Evolutionary conservation across 2,329 filamentous ascomycete genomes (phyloP).

Genomic region (Hansfordia pulvinata): DNA sequence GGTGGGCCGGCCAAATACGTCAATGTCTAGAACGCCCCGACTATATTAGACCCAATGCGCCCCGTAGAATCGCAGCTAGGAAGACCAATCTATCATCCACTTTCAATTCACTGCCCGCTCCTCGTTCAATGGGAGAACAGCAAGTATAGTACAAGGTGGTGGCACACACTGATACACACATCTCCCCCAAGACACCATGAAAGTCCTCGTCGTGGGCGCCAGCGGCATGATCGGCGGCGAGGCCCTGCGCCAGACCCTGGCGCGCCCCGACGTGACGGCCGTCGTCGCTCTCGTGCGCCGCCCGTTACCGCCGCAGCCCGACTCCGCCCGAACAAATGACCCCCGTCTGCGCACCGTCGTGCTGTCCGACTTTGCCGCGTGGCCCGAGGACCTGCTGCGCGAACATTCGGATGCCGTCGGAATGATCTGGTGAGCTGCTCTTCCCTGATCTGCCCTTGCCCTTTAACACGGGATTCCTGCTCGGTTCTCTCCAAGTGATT

Average conservation of each 20-base stretch:
- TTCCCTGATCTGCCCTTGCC: not conserved
- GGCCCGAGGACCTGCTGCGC: slow-evolving; percentile 11
- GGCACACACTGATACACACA: too few relatives aligned
- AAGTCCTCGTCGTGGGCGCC: slow-evolving; percentile 20
- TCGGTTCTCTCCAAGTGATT: too few relatives aligned
- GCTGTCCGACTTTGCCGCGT: slow-evolving; percentile 11
- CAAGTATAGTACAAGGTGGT: too few relatives aligned
- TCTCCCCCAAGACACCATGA: too few relatives aligned
- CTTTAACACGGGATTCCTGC: not conserved
- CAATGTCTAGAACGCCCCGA: too few relatives aligned
- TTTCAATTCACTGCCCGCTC: too few relatives aligned
- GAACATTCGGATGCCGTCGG: slow-evolving; percentile 12
- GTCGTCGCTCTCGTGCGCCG: slow-evolving; percentile 19
- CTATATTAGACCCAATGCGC: too few relatives aligned
- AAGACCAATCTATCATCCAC: too few relatives aligned
- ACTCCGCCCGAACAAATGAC: slow-evolving; percentile 5
- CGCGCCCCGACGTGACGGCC: slow-evolving; percentile 13
- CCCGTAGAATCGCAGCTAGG: too few relatives aligned
- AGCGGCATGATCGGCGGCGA: slow-evolving; percentile 19
- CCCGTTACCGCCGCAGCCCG: too few relatives aligned
- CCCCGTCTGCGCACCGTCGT: slow-evolving; percentile 11
- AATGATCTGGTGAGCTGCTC: slow-evolving; percentile 13
- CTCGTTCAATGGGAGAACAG: too few relatives aligned
- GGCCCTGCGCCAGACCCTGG: slow-evolving; percentile 17
- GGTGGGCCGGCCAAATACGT: too few relatives aligned